A percentile compares a stretch with the other conserved stretches of the same genome.
Conservation (phyloP, 2,329 filamentous ascomycete genomes). For the Scedosporium dehoogii region DNA sequence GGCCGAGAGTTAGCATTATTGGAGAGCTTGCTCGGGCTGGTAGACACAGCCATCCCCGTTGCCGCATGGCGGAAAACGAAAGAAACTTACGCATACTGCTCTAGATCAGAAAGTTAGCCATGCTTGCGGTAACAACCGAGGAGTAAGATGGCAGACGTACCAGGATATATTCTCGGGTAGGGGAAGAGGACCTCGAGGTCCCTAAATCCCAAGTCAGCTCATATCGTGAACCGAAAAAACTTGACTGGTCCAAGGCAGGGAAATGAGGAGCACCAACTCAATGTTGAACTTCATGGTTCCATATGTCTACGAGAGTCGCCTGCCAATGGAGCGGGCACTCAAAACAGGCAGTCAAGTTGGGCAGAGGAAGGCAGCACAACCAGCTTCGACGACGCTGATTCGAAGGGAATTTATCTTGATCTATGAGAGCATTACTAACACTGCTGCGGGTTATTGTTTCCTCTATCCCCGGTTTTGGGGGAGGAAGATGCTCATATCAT, state of each 20-base stretch:
- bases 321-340: neutral
- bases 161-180: slow-evolving; percentile 49
- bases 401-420: neutral
- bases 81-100: slow-evolving; percentile 43
- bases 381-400: neutral
- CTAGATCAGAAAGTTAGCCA: slow-evolving; percentile 38
- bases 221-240: neutral
- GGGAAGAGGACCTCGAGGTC: slow-evolving; percentile 48
- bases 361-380: too few species aligned
- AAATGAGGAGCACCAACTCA: slow-evolving; percentile 25
- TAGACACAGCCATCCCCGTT: too few species aligned
- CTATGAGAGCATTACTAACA: neutral
- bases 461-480: neutral
- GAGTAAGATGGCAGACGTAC: slow-evolving; percentile 30
- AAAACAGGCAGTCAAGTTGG: neutral
- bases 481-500: neutral
- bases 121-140: slow-evolving; percentile 49
- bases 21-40: neutral
- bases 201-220: slow-evolving; percentile 20
- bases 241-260: neutral
- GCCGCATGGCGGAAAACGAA: too few species aligned
- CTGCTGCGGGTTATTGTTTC: neutral
- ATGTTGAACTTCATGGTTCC: slow-evolving; percentile 41
- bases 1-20: slow-evolving; percentile 6
- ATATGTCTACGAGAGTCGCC: neutral